Base-by-base conservation (phyloP, 306 rosid genomes). In the Styphnolobium japonicum region DNA sequence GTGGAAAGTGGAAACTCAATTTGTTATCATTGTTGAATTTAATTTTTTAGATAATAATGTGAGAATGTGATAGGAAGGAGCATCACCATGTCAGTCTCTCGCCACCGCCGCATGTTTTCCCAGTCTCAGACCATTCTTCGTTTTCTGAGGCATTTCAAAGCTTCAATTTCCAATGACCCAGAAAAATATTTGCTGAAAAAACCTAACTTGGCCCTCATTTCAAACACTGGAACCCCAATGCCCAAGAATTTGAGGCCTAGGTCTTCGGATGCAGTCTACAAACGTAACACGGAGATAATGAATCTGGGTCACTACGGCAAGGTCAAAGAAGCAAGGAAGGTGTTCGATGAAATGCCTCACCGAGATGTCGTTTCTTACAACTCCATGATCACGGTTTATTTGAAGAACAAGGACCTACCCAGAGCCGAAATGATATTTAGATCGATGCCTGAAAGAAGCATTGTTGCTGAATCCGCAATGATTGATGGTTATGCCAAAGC, bases 401-500 rank as follows among this genome's bases (percentile, higher is more conserved):
- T 80, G 67, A 84, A 76, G 67, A 70, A 80, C 71, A 80, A 63
- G 42, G 87, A 76, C 64, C 14, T 80, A 18, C n/a, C 34, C 12
- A 71, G 58, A 40, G 85, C 82, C 2, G 85, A 85, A 81, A 52
- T 12, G 53, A n/a, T 77, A 14, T 80, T 84, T 63, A 77, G 57
- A 16, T 48, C 64, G 31, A 81, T 85, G 65, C 70, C 83, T 0
- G 51, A 66, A 23, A 39, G 65, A 31, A 70, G 53, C 70, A 3
- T 72, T 57, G 67, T 77, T 58, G 73, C 86, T 22, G 79, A 82
- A 19, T 86, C 89, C 10, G 82, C 89, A 5, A 86, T 88, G 88
- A 72, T 86, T 63, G 64, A 82, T 76, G 88, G 85, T 51, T 86
- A 71, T 64, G 83, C 62, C 0, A 88, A 84, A 76, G 82, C 61